A percentile compares a stretch with the other conserved stretches of the same genome.
Evolutionary conservation across 768 basidiomycete species (phyloP).

Genomic region (Suillus plorans): DNA sequence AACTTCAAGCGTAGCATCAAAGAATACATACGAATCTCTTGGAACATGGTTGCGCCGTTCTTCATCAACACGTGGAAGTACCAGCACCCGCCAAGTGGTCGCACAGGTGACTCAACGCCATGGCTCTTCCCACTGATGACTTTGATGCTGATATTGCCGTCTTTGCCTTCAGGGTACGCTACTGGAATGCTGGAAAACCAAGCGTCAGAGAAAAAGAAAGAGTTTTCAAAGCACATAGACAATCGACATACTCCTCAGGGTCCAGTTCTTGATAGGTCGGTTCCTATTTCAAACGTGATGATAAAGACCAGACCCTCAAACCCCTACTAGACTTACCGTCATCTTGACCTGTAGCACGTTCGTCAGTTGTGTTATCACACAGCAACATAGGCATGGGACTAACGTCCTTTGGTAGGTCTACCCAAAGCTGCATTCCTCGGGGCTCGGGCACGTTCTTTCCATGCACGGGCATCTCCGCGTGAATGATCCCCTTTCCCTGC

Average conservation of each 20-base stretch:
- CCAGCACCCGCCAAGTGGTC: slow-evolving; percentile 92
- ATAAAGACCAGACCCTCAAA: slow-evolving; percentile 11
- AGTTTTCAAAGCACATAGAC: neutral
- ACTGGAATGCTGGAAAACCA: slow-evolving; percentile 56
- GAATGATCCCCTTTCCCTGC: slow-evolving; percentile 70
- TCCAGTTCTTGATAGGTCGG: slow-evolving; percentile 84
- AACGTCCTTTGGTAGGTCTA: slow-evolving; percentile 75
- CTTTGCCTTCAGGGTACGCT: slow-evolving; percentile 67
- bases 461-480: slow-evolving; percentile 89
- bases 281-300: slow-evolving; percentile 39
- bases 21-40: slow-evolving; percentile 68
- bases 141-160: slow-evolving; percentile 69
- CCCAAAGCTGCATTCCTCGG: slow-evolving; percentile 84
- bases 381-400: slow-evolving; percentile 7
- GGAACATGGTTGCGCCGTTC: slow-evolving; percentile 64
- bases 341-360: slow-evolving; percentile 64
- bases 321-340: slow-evolving; percentile 43
- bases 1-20: neutral
- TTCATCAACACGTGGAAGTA: slow-evolving; percentile 79
- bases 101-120: slow-evolving; percentile 83
- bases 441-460: slow-evolving; percentile 67
- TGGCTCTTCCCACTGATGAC: slow-evolving; percentile 91
- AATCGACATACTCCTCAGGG: slow-evolving; percentile 50
- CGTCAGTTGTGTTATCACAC: slow-evolving; percentile 17
- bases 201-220: slow-evolving; percentile 3